A percentile compares a stretch with the other conserved stretches of the same genome.
phyloP scores from a whole-genome alignment of 148 eudicot genomes.

The Fagopyrum esculentum region DNA sequence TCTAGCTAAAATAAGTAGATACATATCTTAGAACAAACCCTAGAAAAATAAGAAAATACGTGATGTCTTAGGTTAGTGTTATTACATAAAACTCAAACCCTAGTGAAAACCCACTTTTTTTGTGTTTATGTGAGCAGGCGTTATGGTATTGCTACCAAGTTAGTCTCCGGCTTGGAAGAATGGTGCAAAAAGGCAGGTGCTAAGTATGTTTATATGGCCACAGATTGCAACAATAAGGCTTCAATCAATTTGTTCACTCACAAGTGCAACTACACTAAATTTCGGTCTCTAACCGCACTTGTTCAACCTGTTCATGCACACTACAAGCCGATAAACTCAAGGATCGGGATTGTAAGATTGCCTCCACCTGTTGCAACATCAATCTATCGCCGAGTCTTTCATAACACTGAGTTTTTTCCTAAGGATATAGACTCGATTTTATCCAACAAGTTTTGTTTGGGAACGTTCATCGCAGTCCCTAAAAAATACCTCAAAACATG shows the following conservation, averaged over 20 bases:
- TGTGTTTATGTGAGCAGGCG: background rate
- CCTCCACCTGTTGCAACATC: constrained; percentile 34
- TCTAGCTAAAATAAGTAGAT: too few species aligned
- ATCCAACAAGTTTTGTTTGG: constrained; percentile 48
- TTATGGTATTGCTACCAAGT: constrained; percentile 10
- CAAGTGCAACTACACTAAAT: constrained; percentile 48
- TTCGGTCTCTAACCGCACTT: constrained; percentile 47
- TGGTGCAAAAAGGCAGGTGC: constrained; percentile 70
- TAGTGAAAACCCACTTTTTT: background rate
- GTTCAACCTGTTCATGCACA: constrained; percentile 84
- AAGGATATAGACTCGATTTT: constrained; percentile 49
- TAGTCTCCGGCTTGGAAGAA: constrained; percentile 46
- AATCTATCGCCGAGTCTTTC: constrained; percentile 38
- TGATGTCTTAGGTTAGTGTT: too few species aligned
- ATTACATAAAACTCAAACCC: background rate
- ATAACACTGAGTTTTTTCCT: constrained; percentile 54
- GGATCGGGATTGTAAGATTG: constrained; percentile 29
- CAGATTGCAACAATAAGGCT: constrained; percentile 60
- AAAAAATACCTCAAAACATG: constrained; percentile 32
- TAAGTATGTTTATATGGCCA: constrained; percentile 74
- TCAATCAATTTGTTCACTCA: constrained; percentile 71
- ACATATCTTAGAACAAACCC: too few species aligned
- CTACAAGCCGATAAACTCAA: constrained; percentile 38
- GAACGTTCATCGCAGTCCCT: constrained; percentile 73
- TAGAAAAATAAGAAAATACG: too few species aligned